Percentiles rank a stretch among this genome's conserved stretches.
These are phyloP conservation scores for Heliosperma pusillum DNA, from an alignment of 148 eudicot species.

Conservation along the genomic window DNA sequence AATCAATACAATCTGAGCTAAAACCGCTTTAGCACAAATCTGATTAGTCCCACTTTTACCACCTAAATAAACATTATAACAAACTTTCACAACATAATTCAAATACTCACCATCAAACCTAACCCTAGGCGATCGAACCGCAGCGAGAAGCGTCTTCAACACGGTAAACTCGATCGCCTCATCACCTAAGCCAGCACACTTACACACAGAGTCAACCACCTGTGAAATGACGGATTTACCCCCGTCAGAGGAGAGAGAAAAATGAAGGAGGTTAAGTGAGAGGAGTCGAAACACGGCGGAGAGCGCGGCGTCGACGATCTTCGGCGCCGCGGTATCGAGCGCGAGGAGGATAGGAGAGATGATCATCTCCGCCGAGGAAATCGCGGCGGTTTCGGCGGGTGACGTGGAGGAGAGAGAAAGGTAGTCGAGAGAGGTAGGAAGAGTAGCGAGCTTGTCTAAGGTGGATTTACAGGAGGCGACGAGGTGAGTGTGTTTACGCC, in stretches of 20 bases:
- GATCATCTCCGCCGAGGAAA: slow-evolving; percentile 37
- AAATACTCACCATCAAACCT: slow-evolving; percentile 67
- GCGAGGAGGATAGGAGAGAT: slow-evolving; percentile 67
- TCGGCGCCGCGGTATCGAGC: slow-evolving; percentile 58
- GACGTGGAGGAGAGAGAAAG: slow-evolving; percentile 46
- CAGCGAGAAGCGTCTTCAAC: slow-evolving; percentile 60
- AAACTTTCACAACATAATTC: slow-evolving; percentile 58
- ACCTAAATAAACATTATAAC: slow-evolving; percentile 79
- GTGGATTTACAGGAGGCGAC: slow-evolving; percentile 72
- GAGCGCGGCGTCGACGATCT: slow-evolving; percentile 73
- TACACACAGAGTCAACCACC: slow-evolving; percentile 58
- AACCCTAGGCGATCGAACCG: slow-evolving; percentile 56
- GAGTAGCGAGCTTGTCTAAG: slow-evolving; percentile 58
- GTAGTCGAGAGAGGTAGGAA: slow-evolving; percentile 33
- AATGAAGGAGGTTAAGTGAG: slow-evolving; percentile 44
- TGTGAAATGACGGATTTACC: neutral
- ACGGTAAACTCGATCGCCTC: slow-evolving; percentile 61
- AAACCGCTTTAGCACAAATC: slow-evolving; percentile 86
- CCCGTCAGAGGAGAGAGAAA: slow-evolving; percentile 9
- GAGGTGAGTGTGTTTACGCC: slow-evolving; percentile 74
- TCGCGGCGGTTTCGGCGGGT: slow-evolving; percentile 38
- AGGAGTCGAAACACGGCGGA: slow-evolving; percentile 58
- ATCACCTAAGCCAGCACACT: slow-evolving; percentile 50
- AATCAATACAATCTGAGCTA: slow-evolving; percentile 83
- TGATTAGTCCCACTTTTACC: slow-evolving; percentile 76